Base-by-base conservation (phyloP, 257 asterid species). In the Anisodus acutangulus region DNA sequence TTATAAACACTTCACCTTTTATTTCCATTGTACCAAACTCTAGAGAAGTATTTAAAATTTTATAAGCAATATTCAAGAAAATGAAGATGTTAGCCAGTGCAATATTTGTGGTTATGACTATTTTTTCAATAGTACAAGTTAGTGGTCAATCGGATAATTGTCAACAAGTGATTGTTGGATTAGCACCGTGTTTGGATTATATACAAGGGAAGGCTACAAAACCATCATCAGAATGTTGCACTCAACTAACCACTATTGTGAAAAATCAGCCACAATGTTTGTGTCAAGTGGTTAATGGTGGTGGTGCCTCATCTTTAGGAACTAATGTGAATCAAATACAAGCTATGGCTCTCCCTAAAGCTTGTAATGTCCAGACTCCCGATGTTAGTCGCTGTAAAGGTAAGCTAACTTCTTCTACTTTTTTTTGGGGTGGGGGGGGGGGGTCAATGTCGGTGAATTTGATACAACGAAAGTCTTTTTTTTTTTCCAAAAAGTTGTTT, bases 281-380 rank as follows among this genome's bases (percentile, higher is more conserved):
- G 1, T 93, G 97, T 78, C 3, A 85, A 31, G 78, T 92, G 47
- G 78, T 88, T 69, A 89, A 85, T 35, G 89, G 87, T 17, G 88
- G 89, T 0, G 88, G 86, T 57, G 19, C 78, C 19, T 82, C 90
- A 13, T 76, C 89, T 22, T 66, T 84, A 3, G 95, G 94, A 31
- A 35, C 88, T 85, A 85, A 68, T 78, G 87, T 93, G 0, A 92
- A 93, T 54, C 93, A 87, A 54, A 89, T 94, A n/a, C 86, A 87
- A 0, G 95, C 93, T 26, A 86, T 93, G 67, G 64, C 83, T 8
- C 86, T 93, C 16, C 97, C 97, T 2, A 67, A 37, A 35, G 88
- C 71, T 53, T 93, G 95, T 87, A 88, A 87, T 35, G 89, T 92
- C 22, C 90, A 87, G 72, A 91, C 95, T 35, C 94, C 95, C 74